phyloP scores from a whole-genome alignment of 768 basidiomycete genomes.

The Tylopilus sp. region DNA sequence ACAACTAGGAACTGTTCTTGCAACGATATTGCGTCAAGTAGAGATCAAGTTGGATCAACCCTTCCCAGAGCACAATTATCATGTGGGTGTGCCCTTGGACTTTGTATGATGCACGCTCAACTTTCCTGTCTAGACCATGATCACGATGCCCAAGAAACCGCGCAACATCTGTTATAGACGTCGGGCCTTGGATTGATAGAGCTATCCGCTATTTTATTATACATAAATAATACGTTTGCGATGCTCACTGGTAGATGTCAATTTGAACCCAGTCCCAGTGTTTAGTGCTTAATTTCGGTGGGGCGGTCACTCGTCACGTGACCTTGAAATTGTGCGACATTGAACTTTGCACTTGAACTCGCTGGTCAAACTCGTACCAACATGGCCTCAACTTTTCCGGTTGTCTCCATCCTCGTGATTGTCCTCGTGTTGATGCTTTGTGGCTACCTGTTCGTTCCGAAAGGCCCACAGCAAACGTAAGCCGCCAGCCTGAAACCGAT shows the following conservation, averaged over 20 bases:
- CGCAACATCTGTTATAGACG: conserved; percentile 64
- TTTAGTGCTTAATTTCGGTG: too few relatives aligned
- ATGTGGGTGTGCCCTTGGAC: conserved; percentile 49
- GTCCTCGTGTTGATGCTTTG: conserved; percentile 61
- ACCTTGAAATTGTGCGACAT: neutral
- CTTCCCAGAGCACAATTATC: conserved; percentile 86
- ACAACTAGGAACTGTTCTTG: conserved; percentile 82
- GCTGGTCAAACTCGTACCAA: conserved; percentile 1
- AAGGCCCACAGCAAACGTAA: conserved; percentile 89
- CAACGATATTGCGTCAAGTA: conserved; percentile 71
- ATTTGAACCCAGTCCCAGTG: too few relatives aligned
- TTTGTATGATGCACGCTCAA: conserved; percentile 6
- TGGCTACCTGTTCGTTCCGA: conserved; percentile 70
- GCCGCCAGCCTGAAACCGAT: conserved; percentile 27
- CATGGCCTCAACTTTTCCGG: conserved; percentile 72
- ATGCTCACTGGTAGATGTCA: too few relatives aligned
- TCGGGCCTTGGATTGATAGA: conserved; percentile 48
- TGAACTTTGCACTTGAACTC: neutral
- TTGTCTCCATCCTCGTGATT: conserved; percentile 63
- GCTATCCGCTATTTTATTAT: conserved; percentile 1
- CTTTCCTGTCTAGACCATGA: conserved; percentile 70
- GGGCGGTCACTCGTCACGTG: conserved; percentile 7
- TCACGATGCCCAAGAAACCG: conserved; percentile 79
- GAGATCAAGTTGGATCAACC: conserved; percentile 61
- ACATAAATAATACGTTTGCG: neutral